Base-by-base conservation (phyloP, 23 red algal species). In the Rhodosorus marinus region DNA sequence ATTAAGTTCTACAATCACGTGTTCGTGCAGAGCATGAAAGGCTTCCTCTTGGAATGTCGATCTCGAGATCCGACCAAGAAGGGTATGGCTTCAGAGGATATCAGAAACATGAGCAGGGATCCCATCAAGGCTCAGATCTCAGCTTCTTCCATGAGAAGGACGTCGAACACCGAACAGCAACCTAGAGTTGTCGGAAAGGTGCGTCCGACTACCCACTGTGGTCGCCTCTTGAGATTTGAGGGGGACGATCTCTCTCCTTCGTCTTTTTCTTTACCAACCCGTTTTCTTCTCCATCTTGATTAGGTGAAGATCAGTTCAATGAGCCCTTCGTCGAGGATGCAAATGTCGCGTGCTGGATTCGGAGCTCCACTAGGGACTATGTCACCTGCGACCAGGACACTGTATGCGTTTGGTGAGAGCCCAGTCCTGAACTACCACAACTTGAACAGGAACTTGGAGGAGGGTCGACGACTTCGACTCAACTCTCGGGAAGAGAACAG, bases 1-100 rank as follows among this genome's bases (percentile, higher is more conserved):
- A 92, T 92, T 31, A 58, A 61, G 23, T 78, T 92, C 24, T 92
- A 92, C 30, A 92, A 92, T 34, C 33, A 54, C 34, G 27, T 25
- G 21, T 92, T 92, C 30, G 62, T 92, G 54, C 63, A 51, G 20
- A 27, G 51, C 34, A 73, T 92, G 65, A 55, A 70, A 8, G 32
- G 26, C 31, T 92, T 74, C 28, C 58, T 92, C 36, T 20, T 81
- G 47, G 55, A 47, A 52, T 36, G 26, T 0, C 53, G 3, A 43
- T 24, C 8, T 3, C 27, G 17, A 17, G 26, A 23, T 27, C 9
- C 20, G 20, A 20, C 14, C 35, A 49, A 15, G 69, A 14, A 22
- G 24, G 47, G 6, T 26, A 55, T 0, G 51, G 17, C 29, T 20
- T 5, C 5, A 38, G 64, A 52, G 17, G 30, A 4, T 31, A 45